Evolutionary conservation across 441 rosid genomes (phyloP), one percentile per base, ranked within the genome.

Genomic region (Eutrema salsugineum): DNA sequence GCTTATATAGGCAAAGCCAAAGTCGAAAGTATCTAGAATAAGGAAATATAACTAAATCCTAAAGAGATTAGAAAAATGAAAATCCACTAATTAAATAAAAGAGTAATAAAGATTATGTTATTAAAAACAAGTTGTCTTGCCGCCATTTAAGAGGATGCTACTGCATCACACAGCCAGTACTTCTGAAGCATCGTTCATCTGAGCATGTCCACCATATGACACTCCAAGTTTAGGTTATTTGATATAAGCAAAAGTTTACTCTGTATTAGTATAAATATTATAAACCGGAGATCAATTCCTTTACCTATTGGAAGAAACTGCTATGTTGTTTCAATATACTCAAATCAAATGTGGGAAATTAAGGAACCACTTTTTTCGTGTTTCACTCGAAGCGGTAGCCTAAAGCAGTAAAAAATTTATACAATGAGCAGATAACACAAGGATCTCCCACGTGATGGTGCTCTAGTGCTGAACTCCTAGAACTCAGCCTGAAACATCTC

Each of bases 391-490:
- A 16, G 94, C 89, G 53, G 62, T 20, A 42, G 57, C 73, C 86
- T 79, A 94, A 77, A 58, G 99, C 94, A 72, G 77, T 73, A 65
- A 92, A 87, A 68, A 92, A 86, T 67, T 87, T 93, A 79, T 84
- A 81, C 59, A 94, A 73, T 19, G 98, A 90, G 78, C 98, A 94
- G 70, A 87, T 86, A 62, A 89, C 99, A 75, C 99, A 94, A 60
- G 99, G 99, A 77, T 84, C 91, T 57, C 99, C 99, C 51, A 90
- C 91, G 81, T 94, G 99, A 78, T 76, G 72, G 71, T 92, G 99
- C 56, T 86, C 89, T 64, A 84, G 73, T 16, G 77, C 72, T 57
- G 97, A 86, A 77, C 88, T 90, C 80, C 73, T 88, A 79, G 79
- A 92, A 94, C 83, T 87, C 97, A 76, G 75, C 83, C 57, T 91